Evolutionary conservation across 1,284 basidiomycete species (phyloP).

Genomic region (Cryptococcus sp.): DNA sequence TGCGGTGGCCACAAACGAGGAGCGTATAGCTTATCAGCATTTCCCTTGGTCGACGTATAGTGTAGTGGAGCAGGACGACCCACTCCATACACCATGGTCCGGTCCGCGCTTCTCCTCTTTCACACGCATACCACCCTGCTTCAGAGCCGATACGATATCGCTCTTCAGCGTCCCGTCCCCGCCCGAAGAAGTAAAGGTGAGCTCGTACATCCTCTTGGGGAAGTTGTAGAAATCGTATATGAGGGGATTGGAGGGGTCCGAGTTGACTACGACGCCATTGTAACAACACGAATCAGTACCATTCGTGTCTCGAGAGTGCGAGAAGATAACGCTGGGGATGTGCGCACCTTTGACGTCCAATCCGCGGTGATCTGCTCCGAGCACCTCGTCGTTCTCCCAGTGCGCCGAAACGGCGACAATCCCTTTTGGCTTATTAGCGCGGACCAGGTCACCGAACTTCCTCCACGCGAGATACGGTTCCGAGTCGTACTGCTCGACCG

Average conservation of each 20-base stretch:
- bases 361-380: not conserved
- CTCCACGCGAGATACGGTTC: slow-evolving; percentile 54
- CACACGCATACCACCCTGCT: slow-evolving; percentile 32
- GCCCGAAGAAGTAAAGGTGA: slow-evolving; percentile 42
- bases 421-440: slow-evolving; percentile 38
- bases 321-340: no score
- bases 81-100: slow-evolving; percentile 57
- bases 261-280: slow-evolving; percentile 39
- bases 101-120: slow-evolving; percentile 45
- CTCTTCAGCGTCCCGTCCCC: slow-evolving; percentile 34
- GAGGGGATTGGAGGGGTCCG: slow-evolving; percentile 48
- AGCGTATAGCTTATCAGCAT: no score
- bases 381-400: slow-evolving; percentile 51
- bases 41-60: no score
- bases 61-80: slow-evolving; percentile 13
- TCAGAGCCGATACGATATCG: slow-evolving; percentile 37
- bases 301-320: no score
- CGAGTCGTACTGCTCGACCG: slow-evolving; percentile 50
- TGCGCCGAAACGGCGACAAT: slow-evolving; percentile 56
- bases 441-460: slow-evolving; percentile 46
- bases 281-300: not conserved
- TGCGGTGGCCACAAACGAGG: slow-evolving; percentile 13
- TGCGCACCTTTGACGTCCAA: no score
- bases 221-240: slow-evolving; percentile 58
- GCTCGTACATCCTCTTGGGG: slow-evolving; percentile 53